A percentile compares a stretch with the other conserved stretches of the same genome.
These are phyloP conservation scores for Barnettozyma siamensis DNA, from an alignment of 805 yeast species.

Conservation along the genomic window DNA sequence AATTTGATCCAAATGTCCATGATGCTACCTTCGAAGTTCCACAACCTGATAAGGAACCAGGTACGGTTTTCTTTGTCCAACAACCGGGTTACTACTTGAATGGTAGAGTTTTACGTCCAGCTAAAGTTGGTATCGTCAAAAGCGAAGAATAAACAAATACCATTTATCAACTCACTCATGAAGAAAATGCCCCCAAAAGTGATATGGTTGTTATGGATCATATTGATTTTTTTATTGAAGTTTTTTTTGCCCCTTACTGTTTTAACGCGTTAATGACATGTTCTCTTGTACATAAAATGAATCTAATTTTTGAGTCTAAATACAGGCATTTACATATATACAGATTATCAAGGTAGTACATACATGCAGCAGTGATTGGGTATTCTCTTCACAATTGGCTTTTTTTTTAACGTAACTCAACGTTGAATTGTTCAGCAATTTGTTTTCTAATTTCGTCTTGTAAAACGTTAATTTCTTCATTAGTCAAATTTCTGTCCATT, in stretches of 20 bases:
- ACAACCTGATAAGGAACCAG: constrained; percentile 49
- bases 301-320: neutral
- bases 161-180: no score
- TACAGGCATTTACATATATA: neutral
- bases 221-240: no score
- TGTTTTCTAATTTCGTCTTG: constrained; percentile 60
- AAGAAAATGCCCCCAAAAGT: no score
- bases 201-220: no score
- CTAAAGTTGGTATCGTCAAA: constrained; percentile 51
- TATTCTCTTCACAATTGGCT: no score
- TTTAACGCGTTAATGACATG: constrained; percentile 5
- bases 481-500: constrained; percentile 89
- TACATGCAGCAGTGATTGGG: no score
- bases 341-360: neutral
- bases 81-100: constrained; percentile 47
- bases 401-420: constrained; percentile 48
- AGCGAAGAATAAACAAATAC: constrained; percentile 27
- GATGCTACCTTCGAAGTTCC: constrained; percentile 50
- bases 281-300: constrained; percentile 11
- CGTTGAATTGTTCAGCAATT: constrained; percentile 46
- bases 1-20: constrained; percentile 47
- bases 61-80: constrained; percentile 49
- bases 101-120: constrained; percentile 49
- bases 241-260: no score
- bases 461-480: constrained; percentile 71